Conservation (phyloP, 2,329 filamentous ascomycete genomes). For the Arachnomyces sp. region DNA sequence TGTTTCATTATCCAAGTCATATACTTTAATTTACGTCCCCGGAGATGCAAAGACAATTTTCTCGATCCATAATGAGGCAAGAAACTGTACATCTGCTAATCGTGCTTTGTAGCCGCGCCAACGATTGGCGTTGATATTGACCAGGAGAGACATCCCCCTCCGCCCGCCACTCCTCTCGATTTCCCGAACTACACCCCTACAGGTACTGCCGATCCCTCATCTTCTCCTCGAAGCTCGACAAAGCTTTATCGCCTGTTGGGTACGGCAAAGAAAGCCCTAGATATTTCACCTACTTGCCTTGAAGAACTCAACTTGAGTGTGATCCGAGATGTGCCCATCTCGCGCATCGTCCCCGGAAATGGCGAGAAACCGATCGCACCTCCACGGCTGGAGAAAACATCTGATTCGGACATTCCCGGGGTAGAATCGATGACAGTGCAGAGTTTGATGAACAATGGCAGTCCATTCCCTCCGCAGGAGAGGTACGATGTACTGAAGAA, state of each 20-base stretch:
- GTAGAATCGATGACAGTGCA: conserved; percentile 17
- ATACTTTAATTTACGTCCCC: no score
- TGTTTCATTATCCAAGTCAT: no score
- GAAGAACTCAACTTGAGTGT: conserved; percentile 36
- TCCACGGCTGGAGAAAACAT: conserved; percentile 28
- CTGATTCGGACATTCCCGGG: conserved; percentile 18
- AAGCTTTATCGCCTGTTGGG: conserved; percentile 40
- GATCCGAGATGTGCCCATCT: conserved; percentile 27
- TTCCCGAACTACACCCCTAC: conserved; percentile 43
- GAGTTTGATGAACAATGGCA: conserved; percentile 41
- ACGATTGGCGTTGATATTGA: conserved; percentile 27
- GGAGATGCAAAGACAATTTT: background rate
- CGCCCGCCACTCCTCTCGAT: conserved; percentile 43
- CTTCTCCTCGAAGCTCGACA: conserved; percentile 29
- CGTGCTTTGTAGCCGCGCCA: conserved; percentile 20
- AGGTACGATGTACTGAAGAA: conserved; percentile 42
- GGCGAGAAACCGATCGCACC: conserved; percentile 29
- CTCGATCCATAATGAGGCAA: conserved; percentile 3
- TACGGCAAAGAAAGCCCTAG: conserved; percentile 31
- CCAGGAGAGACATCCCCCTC: conserved; percentile 42
- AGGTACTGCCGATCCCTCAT: conserved; percentile 16
- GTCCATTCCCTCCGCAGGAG: conserved; percentile 39
- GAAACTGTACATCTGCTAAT: conserved; percentile 12
- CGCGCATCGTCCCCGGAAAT: conserved; percentile 27
- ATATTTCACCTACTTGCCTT: conserved; percentile 33